Conservation (phyloP, 768 basidiomycete species). For the Russula emetica region DNA sequence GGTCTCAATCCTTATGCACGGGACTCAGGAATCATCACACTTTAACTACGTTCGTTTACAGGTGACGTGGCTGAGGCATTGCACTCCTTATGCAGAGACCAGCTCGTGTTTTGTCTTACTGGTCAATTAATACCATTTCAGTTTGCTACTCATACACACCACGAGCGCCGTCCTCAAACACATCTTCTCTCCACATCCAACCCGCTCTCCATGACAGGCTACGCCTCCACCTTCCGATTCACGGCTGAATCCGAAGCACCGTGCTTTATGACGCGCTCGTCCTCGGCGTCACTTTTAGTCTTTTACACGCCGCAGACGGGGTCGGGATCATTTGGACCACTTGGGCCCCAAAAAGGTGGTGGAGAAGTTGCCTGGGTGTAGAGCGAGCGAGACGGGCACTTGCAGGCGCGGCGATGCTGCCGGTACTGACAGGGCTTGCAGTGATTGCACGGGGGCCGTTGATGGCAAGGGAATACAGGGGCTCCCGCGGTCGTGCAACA, state of each 20-base stretch:
- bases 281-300: slow-evolving; percentile 43
- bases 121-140: no score
- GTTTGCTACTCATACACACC: slow-evolving; percentile 61
- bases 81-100: no score
- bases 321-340: slow-evolving; percentile 48
- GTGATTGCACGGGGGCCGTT: slow-evolving; percentile 50
- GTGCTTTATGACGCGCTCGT: slow-evolving; percentile 61
- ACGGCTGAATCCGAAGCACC: slow-evolving; percentile 55
- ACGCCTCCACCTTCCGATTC: slow-evolving; percentile 53
- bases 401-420: slow-evolving; percentile 42
- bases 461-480: no score
- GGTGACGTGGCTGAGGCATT: no score
- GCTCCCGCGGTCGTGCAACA: no score
- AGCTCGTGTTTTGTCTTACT: no score
- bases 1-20: no score
- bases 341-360: slow-evolving; percentile 36
- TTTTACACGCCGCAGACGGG: slow-evolving; percentile 67
- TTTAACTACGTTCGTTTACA: no score
- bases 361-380: slow-evolving; percentile 31
- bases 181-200: slow-evolving; percentile 44
- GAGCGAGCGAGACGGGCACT: slow-evolving; percentile 35
- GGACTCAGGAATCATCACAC: slow-evolving; percentile 27
- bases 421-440: slow-evolving; percentile 49
- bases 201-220: slow-evolving; percentile 65
- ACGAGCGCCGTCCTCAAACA: slow-evolving; percentile 57